Conservation (phyloP, 1,284 basidiomycete species). For the Trametes hirsuta region DNA sequence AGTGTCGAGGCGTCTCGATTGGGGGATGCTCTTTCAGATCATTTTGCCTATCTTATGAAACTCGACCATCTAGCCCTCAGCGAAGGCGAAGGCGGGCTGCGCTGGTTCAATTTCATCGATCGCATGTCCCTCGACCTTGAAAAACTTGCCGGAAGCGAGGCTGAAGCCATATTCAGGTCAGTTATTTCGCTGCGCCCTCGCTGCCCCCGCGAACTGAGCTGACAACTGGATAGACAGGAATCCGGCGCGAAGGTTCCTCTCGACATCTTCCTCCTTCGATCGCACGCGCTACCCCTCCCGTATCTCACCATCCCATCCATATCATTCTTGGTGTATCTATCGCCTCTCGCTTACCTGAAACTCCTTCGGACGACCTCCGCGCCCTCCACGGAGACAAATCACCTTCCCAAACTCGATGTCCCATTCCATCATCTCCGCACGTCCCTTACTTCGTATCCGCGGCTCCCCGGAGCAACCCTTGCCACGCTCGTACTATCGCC, state of each 20-base stretch:
- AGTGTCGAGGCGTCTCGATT: slow-evolving; percentile 52
- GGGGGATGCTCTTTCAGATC: slow-evolving; percentile 50
- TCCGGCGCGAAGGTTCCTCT: slow-evolving; percentile 46
- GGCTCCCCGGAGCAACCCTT: slow-evolving; percentile 51
- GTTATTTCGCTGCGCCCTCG: slow-evolving; percentile 27
- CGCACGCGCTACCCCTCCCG: slow-evolving; percentile 67
- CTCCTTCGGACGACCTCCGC: slow-evolving; percentile 47
- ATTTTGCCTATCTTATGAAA: slow-evolving; percentile 72
- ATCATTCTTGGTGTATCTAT: slow-evolving; percentile 71
- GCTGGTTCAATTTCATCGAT: slow-evolving; percentile 74
- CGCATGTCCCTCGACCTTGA: slow-evolving; percentile 53
- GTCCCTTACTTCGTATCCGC: slow-evolving; percentile 43
- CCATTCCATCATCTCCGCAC: slow-evolving; percentile 51
- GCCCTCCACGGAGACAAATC: slow-evolving; percentile 21
- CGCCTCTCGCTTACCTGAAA: slow-evolving; percentile 67
- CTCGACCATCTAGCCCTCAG: slow-evolving; percentile 63
- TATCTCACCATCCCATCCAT: slow-evolving; percentile 68
- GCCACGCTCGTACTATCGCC: slow-evolving; percentile 59
- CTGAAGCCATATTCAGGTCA: slow-evolving; percentile 53
- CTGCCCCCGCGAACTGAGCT: not conserved
- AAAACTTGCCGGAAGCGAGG: slow-evolving; percentile 56
- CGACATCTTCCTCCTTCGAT: slow-evolving; percentile 68
- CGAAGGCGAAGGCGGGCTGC: slow-evolving; percentile 64
- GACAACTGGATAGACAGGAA: slow-evolving; percentile 40
- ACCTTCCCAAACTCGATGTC: slow-evolving; percentile 54